These are phyloP conservation scores for Termitomyces sp. DNA, from an alignment of 768 basidiomycete genomes.

Conservation along the genomic window DNA sequence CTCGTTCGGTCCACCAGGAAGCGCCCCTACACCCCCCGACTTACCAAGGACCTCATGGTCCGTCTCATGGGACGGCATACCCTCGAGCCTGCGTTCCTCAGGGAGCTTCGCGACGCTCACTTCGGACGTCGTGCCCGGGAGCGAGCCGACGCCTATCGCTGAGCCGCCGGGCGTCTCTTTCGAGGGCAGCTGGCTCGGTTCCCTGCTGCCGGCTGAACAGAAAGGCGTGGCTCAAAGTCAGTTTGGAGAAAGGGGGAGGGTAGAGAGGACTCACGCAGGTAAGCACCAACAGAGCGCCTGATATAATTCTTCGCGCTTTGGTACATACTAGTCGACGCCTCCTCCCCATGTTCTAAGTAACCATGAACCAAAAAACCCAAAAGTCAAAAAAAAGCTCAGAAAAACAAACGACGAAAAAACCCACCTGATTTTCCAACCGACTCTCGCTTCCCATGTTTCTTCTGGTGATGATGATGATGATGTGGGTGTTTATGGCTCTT, in stretches of 20 bases:
- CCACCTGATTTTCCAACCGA: too few species aligned
- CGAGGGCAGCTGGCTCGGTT: not conserved
- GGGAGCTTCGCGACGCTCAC: conserved; percentile 43
- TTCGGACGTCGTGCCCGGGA: conserved; percentile 43
- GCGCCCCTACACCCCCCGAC: conserved; percentile 10
- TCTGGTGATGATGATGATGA: not conserved
- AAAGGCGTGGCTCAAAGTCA: too few species aligned
- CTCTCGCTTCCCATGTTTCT: not conserved
- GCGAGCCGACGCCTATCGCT: conserved; percentile 40
- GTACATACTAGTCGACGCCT: not conserved
- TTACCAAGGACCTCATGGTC: conserved; percentile 12
- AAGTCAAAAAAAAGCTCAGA: too few species aligned
- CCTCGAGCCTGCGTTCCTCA: conserved; percentile 31
- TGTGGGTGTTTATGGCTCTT: not conserved
- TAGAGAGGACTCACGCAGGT: conserved; percentile 2
- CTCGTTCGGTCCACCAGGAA: conserved; percentile 14
- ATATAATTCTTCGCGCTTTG: conserved; percentile 6
- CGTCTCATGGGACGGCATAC: conserved; percentile 10
- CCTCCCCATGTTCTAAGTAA: too few species aligned
- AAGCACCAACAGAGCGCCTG: not conserved
- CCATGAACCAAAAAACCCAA: too few species aligned
- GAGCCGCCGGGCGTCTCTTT: conserved; percentile 16
- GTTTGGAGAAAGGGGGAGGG: too few species aligned
- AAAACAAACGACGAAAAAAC: too few species aligned
- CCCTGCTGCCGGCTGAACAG: not conserved